These are phyloP conservation scores for Amylocarpus encephaloides DNA, from an alignment of 2,329 filamentous ascomycete genomes.

Conservation along the genomic window DNA sequence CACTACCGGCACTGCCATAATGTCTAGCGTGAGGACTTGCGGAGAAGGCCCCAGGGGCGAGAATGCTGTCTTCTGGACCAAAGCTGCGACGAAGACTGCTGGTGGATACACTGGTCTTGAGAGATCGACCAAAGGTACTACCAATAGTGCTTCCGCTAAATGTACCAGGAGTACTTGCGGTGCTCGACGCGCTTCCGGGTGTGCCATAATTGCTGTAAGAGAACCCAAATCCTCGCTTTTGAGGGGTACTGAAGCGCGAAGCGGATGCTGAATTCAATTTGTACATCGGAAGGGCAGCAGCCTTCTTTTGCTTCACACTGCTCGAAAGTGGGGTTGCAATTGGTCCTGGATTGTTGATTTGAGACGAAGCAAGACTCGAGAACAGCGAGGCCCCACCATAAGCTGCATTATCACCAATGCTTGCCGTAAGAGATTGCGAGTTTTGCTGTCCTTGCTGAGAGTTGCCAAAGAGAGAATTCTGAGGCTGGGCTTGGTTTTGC, in stretches of 20 bases:
- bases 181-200: conserved; percentile 1
- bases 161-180: conserved; percentile 47
- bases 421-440: conserved; percentile 65
- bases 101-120: conserved; percentile 83
- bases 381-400: conserved; percentile 89
- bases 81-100: conserved; percentile 80
- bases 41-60: conserved; percentile 80
- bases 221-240: conserved; percentile 84
- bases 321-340: conserved; percentile 83
- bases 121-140: conserved; percentile 51
- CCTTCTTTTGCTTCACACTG: conserved; percentile 66
- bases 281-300: conserved; percentile 76
- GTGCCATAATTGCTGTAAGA: conserved; percentile 83
- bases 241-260: conserved; percentile 74
- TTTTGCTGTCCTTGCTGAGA: conserved; percentile 46
- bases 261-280: conserved; percentile 78
- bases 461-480: conserved; percentile 56
- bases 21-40: conserved; percentile 57
- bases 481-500: conserved; percentile 37
- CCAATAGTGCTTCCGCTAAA: conserved; percentile 61
- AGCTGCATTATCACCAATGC: conserved; percentile 75
- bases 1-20: conserved; percentile 60
- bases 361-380: conserved; percentile 59
- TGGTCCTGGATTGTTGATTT: conserved; percentile 69
- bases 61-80: conserved; percentile 76